Base-by-base conservation (phyloP, 441 rosid genomes). In the Breynia disticha region DNA sequence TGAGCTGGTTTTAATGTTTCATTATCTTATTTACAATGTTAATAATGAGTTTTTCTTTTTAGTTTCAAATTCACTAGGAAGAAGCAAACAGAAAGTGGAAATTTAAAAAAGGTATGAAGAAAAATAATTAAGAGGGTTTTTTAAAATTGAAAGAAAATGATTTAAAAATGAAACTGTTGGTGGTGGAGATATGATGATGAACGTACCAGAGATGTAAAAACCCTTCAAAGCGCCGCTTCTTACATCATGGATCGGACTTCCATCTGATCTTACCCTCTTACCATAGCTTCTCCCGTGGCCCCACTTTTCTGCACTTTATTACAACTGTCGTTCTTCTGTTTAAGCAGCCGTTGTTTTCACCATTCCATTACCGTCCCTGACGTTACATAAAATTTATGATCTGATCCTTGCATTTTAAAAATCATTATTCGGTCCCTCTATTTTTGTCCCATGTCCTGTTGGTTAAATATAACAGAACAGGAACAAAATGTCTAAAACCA, bases 241-340 rank as follows among this genome's bases (percentile, higher is more conserved):
- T 19, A 21, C 63, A 12, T 71, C 65, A 59, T 62, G 56, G 68
- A 66, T 32, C 50, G 60, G 54, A 62, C 57, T 35, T 54, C 71
- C 48, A 66, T 39, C 54, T 44, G 54, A 71, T 59, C 68, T 44
- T 55, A 10, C 56, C 65, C 24, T 32, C 22, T 39, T 49, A 4
- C 35, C 35, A 4, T 28, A 28, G 8, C 35, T 28, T 9, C 35
- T 28, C 35, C 35, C 35, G 5, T 5, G 35, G 35, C 35, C 3
- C 35, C 35, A 2, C 3, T 9, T 9, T 28, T 28, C 8, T 28
- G 1, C 35, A 0, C 2, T 28, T 28, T 28, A 1, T 28, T n/a
- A n/a, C n/a, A n/a, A n/a, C n/a, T n/a, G n/a, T n/a, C n/a, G n/a
- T n/a, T n/a, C n/a, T n/a, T n/a, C n/a, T n/a, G n/a, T n/a, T n/a